Evolutionary conservation across 2,329 filamentous ascomycete genomes (phyloP), one percentile per base, ranked within the genome.

Genomic region (Ploettnerulaceae sp.): DNA sequence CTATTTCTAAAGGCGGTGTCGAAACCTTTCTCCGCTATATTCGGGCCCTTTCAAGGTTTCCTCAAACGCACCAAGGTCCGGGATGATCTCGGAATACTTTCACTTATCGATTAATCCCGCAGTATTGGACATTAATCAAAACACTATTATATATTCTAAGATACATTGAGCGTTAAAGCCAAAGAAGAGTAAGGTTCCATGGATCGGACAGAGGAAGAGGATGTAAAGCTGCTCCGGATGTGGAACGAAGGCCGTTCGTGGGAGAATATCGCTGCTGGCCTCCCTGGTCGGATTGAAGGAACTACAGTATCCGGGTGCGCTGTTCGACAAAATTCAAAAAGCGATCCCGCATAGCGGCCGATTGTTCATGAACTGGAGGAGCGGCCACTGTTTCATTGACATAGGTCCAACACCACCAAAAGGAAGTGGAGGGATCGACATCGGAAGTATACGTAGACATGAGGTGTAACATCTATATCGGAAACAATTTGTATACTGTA

Each of bases 241-340:
- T 47, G 37, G 43, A 50, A 50, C 33, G 47, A 53, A 47, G 50
- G 47, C 43, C 43, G 47, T 51, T 53, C 45, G 45, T 53, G 48
- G 45, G 43, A 49, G 48, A 41, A 47, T 42, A 54, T 54, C 46
- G 32, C 38, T 52, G 45, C 44, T 46, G 47, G 21, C 38, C 48
- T 51, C 45, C 45, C 48, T 44, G 31, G 29, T 33, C 46, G 53
- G 48, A 54, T 43, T 42, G 41, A 48, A 52, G 46, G 51, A 39
- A 31, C 46, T n/a, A n/a, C n/a, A n/a, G n/a, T 20, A 52, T 52
- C 42, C 49, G 38, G 47, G 53, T 56, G 51, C 53, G 48, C 51
- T 54, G 40, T 50, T 56, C 48, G 53, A 54, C 48, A 48, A 56
- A 50, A 46, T 49, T 54, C 31, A 54, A 48, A 35, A 50, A 49